Evolutionary conservation across 257 asterid species (phyloP).

Genomic region (Solanum chilense): DNA sequence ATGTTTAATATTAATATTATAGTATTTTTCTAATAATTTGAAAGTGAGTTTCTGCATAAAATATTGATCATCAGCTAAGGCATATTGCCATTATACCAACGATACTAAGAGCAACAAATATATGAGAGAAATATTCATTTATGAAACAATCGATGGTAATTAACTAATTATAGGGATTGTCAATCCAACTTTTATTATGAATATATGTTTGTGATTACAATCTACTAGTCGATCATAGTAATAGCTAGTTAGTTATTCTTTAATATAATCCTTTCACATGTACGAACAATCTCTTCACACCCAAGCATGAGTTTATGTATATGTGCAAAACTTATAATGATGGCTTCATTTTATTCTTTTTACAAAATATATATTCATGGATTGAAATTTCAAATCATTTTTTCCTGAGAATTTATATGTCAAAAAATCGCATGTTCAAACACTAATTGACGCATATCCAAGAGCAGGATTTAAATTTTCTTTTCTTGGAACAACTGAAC

Average conservation of each 20-base stretch:
- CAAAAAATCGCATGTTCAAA: neutral
- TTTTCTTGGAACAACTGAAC: neutral
- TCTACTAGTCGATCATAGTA: accelerated
- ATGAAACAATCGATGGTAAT: neutral
- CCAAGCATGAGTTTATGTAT: neutral
- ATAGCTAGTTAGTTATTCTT: no score
- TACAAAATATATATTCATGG: neutral
- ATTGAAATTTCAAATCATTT: neutral
- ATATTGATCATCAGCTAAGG: neutral
- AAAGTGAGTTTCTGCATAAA: no score
- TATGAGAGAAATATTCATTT: neutral
- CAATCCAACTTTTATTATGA: no score
- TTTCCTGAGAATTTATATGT: neutral
- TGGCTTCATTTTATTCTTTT: neutral
- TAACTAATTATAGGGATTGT: no score
- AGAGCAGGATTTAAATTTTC: neutral
- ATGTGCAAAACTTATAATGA: neutral
- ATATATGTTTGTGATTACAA: no score
- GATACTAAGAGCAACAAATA: neutral
- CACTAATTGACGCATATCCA: neutral
- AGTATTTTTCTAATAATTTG: no score
- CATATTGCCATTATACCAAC: neutral
- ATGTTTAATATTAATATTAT: neutral
- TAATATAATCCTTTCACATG: no score
- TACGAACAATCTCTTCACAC: neutral